phyloP scores from a whole-genome alignment of 805 yeast genomes.

The Danielia reshetovae region DNA sequence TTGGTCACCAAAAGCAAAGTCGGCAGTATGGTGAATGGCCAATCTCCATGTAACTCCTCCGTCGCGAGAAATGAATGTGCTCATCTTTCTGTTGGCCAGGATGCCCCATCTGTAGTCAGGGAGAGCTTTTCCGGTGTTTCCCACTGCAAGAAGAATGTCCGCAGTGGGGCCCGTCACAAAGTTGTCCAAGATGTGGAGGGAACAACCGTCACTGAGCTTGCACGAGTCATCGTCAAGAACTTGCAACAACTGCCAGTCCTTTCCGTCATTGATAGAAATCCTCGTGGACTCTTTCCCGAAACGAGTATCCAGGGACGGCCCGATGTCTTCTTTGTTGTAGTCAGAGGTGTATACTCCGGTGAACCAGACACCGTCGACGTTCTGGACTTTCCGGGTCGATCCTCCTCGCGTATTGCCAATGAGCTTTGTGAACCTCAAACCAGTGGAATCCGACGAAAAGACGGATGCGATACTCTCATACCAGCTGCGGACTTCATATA shows the following conservation, averaged over 20 bases:
- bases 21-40: slow-evolving; percentile 49
- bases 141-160: slow-evolving; percentile 38
- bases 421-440: slow-evolving; percentile 46
- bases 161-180: slow-evolving; percentile 52
- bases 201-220: slow-evolving; percentile 44
- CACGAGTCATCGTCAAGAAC: slow-evolving; percentile 44
- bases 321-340: slow-evolving; percentile 3
- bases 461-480: slow-evolving; percentile 25
- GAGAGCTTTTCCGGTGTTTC: slow-evolving; percentile 27
- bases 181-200: slow-evolving; percentile 40
- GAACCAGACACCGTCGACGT: slow-evolving; percentile 61
- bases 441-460: slow-evolving; percentile 56
- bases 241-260: slow-evolving; percentile 47
- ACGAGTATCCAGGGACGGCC: slow-evolving; percentile 23
- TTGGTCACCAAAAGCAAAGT: slow-evolving; percentile 62
- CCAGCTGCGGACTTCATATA: slow-evolving; percentile 18
- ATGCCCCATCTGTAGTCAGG: slow-evolving; percentile 10
- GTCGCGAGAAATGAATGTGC: slow-evolving; percentile 66
- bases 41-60: slow-evolving; percentile 73
- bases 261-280: slow-evolving; percentile 52
- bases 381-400: slow-evolving; percentile 43
- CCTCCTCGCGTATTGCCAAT: slow-evolving; percentile 41
- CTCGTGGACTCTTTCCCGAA: slow-evolving; percentile 18
- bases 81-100: too few relatives aligned
- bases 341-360: slow-evolving; percentile 21